Percentiles rank a stretch among this genome's conserved stretches.
These are phyloP conservation scores for Penicillium simplicissimum DNA, from an alignment of 495 filamentous ascomycete species.

Conservation along the genomic window DNA sequence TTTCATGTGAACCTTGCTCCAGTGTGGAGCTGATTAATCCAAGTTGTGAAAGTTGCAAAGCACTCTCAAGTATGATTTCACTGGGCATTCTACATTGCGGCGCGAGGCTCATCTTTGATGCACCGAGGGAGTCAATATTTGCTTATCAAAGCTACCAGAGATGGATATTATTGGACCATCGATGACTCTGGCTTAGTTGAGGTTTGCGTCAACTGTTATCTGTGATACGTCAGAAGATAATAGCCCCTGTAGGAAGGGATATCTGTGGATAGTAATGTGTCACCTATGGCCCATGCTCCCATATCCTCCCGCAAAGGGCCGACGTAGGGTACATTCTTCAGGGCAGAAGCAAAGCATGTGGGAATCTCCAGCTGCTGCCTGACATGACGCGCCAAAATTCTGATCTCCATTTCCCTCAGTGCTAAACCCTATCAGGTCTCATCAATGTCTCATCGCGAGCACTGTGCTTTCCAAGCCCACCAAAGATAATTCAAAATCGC, in stretches of 20 bases:
- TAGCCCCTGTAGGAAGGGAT: conserved; percentile 1
- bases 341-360: neutral
- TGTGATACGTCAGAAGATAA: conserved; percentile 1
- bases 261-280: neutral
- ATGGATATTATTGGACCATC: neutral
- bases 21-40: too few species aligned
- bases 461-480: neutral
- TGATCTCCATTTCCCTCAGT: neutral
- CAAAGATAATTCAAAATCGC: neutral
- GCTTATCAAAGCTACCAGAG: neutral
- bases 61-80: too few species aligned
- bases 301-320: neutral
- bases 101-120: neutral
- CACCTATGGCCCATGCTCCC: neutral
- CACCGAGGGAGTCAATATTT: neutral
- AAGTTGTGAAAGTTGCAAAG: too few species aligned
- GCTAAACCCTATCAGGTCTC: neutral
- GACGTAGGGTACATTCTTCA: conserved; percentile 5
- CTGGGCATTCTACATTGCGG: too few species aligned
- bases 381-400: neutral
- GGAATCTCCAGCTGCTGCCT: neutral
- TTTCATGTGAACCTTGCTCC: too few species aligned
- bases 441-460: neutral
- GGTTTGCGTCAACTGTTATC: neutral
- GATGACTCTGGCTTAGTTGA: neutral